These are phyloP conservation scores for Lasiodiplodia theobromae DNA, from an alignment of 2,329 filamentous ascomycete species.

Conservation along the genomic window DNA sequence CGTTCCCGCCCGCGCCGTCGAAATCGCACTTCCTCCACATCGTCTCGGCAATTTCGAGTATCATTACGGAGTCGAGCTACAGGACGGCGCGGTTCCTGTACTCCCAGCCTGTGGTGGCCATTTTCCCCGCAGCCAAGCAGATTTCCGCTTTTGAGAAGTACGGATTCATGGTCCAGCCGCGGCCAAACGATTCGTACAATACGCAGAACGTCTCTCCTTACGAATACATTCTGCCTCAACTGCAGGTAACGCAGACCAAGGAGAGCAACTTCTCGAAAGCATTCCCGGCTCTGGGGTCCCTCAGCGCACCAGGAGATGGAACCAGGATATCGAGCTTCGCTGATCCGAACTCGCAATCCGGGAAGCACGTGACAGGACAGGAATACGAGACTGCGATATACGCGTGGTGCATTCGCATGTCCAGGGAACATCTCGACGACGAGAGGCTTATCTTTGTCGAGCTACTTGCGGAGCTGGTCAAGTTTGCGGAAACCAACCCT, in stretches of 20 bases:
- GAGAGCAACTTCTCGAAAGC: slow-evolving; percentile 49
- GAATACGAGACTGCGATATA: slow-evolving; percentile 56
- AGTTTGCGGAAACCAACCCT: slow-evolving; percentile 40
- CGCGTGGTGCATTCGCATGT: slow-evolving; percentile 56
- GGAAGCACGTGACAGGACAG: slow-evolving; percentile 44
- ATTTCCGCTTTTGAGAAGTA: slow-evolving; percentile 21
- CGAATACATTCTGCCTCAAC: slow-evolving; percentile 43
- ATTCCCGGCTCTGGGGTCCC: slow-evolving; percentile 52
- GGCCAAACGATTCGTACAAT: slow-evolving; percentile 9
- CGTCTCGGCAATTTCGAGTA: slow-evolving; percentile 76
- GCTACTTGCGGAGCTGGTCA: slow-evolving; percentile 44
- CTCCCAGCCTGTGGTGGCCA: slow-evolving; percentile 46
- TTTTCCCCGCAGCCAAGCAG: slow-evolving; percentile 32
- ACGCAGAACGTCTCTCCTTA: slow-evolving; percentile 27
- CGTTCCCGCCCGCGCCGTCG: slow-evolving; percentile 61
- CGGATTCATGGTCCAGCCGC: slow-evolving; percentile 20
- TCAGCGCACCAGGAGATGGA: slow-evolving; percentile 21
- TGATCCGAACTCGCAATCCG: slow-evolving; percentile 39
- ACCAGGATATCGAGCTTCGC: slow-evolving; percentile 40
- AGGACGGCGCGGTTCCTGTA: slow-evolving; percentile 70
- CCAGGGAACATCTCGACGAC: slow-evolving; percentile 49
- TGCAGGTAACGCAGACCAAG: slow-evolving; percentile 49
- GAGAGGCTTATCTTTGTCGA: slow-evolving; percentile 52
- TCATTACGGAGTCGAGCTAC: slow-evolving; percentile 80
- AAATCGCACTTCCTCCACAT: slow-evolving; percentile 70